Evolutionary conservation across 192 early-diverging fungal species (phyloP), one percentile per base, ranked within the genome.

Genomic region (Phlyctochytrium planicorne): DNA sequence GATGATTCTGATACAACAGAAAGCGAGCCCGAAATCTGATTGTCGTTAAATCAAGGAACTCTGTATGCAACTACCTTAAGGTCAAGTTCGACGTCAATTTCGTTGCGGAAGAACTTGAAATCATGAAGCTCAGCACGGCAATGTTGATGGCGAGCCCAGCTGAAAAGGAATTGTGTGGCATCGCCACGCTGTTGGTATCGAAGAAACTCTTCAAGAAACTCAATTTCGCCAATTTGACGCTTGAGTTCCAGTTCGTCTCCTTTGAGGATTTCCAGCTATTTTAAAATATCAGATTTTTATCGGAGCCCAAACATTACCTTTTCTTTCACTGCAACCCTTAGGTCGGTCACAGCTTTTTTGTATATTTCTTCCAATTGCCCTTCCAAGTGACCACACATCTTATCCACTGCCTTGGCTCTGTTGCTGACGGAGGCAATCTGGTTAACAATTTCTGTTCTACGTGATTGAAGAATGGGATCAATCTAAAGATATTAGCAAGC

Each of bases 51-150:
- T n/a, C n/a, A n/a, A n/a, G n/a, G n/a, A n/a, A n/a, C n/a, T n/a
- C n/a, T n/a, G n/a, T n/a, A n/a, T 55, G 64, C 73, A n/a, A 56
- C 59, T 56, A 85, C 81, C 68, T 79, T 83, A 24, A 77, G 75
- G 75, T 87, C 86, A 37, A 86, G 61, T 67, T 79, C 72, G 31
- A 87, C 86, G 62, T 87, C 86, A 61, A 87, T 83, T 30, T 64
- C 57, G 47, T 78, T 70, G 24, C 75, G 65, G 62, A 87, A 87
- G 60, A 71, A 80, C 66, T 70, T 64, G 68, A 87, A 87, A 60
- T 87, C 86, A 62, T 81, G 80, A 62, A 87, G 56, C 50, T 85
- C 80, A 30, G 76, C 62, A 16, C 80, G 73, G 60, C 65, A 69
- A 32, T 76, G 60, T 66, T 82, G 87, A 37, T 87, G 81, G 20